A percentile compares a stretch with the other conserved stretches of the same genome.
These are phyloP conservation scores for Suillus fuscotomentosus DNA, from an alignment of 768 basidiomycete species.

Conservation along the genomic window DNA sequence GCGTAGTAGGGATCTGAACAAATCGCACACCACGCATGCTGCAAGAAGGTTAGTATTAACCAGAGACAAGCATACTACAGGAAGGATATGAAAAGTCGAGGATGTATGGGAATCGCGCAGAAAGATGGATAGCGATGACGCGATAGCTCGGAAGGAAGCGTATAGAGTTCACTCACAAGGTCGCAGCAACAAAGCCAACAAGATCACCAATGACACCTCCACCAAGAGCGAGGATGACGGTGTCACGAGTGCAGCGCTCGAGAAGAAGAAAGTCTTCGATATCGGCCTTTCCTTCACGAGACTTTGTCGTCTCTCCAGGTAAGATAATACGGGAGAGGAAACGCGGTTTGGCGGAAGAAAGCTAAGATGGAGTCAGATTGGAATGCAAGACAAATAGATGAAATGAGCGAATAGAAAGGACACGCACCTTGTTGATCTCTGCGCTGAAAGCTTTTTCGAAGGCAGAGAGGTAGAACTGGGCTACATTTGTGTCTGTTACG, in stretches of 20 bases:
- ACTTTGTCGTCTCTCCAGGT: slow-evolving; percentile 94
- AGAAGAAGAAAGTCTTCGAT: slow-evolving; percentile 92
- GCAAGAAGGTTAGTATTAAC: slow-evolving; percentile 8
- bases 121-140: background rate
- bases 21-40: slow-evolving; percentile 98
- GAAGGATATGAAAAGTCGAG: slow-evolving; percentile 3
- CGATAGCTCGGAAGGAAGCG: background rate
- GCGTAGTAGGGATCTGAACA: slow-evolving; percentile 93
- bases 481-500: slow-evolving; percentile 90
- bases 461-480: slow-evolving; percentile 67
- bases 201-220: slow-evolving; percentile 98
- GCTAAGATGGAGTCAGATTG: background rate
- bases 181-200: slow-evolving; percentile 94
- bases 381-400: background rate
- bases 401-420: background rate
- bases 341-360: slow-evolving; percentile 42
- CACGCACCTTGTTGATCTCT: slow-evolving; percentile 26
- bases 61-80: background rate
- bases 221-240: slow-evolving; percentile 89
- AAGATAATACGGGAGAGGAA: slow-evolving; percentile 78
- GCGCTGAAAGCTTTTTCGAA: slow-evolving; percentile 67
- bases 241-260: slow-evolving; percentile 89
- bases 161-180: slow-evolving; percentile 62
- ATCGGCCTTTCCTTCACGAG: slow-evolving; percentile 84
- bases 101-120: background rate